These are phyloP conservation scores for Candida cerambycidarum DNA, from an alignment of 805 yeast species.

Conservation along the genomic window DNA sequence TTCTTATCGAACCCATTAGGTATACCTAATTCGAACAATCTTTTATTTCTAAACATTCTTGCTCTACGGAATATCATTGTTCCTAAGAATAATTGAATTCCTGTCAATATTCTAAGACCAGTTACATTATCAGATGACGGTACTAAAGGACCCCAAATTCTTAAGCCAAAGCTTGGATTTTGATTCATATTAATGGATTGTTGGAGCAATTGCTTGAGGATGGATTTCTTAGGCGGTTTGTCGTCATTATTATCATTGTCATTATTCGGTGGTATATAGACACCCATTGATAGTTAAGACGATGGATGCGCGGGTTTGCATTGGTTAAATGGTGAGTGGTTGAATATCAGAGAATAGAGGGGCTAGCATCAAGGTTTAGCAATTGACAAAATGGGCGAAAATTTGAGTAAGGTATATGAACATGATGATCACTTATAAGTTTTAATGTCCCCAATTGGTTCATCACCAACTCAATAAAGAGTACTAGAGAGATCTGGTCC, in stretches of 20 bases:
- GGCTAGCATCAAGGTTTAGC: no score
- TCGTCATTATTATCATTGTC: constrained; percentile 14
- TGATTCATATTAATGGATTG: background rate
- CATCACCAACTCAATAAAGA: no score
- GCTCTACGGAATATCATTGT: constrained; percentile 23
- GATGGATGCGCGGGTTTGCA: background rate
- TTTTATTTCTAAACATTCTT: constrained; percentile 16
- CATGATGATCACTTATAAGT: no score
- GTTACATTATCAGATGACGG: constrained; percentile 67
- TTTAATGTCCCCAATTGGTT: no score
- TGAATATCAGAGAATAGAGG: background rate
- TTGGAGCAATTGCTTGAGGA: background rate
- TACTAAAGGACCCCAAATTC: constrained; percentile 67
- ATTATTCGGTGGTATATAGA: constrained; percentile 35
- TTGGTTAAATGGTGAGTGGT: no score
- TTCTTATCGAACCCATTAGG: constrained; percentile 15
- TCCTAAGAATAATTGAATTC: constrained; percentile 55
- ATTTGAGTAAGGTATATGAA: no score
- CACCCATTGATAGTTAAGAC: constrained; percentile 28
- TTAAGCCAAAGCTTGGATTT: constrained; percentile 58
- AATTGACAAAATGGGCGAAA: no score
- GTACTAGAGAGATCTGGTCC: no score
- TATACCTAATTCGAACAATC: constrained; percentile 11
- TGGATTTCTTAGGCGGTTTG: background rate
- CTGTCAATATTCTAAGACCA: constrained; percentile 54